Conservation (phyloP, 1,139 yeast species). For the Yamadazyma aaseri region DNA sequence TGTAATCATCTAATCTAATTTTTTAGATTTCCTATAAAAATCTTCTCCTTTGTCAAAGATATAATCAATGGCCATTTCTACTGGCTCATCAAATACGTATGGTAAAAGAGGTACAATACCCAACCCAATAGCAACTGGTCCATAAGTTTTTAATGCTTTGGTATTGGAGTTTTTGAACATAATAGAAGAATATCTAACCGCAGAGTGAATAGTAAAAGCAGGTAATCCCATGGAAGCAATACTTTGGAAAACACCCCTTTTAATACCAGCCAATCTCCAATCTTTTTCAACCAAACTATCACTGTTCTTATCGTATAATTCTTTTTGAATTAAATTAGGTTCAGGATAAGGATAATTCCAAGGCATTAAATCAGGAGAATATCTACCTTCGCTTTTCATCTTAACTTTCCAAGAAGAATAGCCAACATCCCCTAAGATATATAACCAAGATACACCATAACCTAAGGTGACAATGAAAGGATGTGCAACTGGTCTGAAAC, state of each 20-base stretch:
- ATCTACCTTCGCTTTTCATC: constrained; percentile 65
- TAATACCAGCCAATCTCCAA: constrained; percentile 64
- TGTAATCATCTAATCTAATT: constrained; percentile 3
- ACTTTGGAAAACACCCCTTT: constrained; percentile 76
- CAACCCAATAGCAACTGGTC: constrained; percentile 77
- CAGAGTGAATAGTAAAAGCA: constrained; percentile 79
- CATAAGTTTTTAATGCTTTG: constrained; percentile 52
- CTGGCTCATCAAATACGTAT: constrained; percentile 79
- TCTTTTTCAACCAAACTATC: constrained; percentile 45
- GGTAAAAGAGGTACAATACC: constrained; percentile 80
- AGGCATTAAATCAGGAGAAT: constrained; percentile 61
- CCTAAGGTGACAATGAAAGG: constrained; percentile 63
- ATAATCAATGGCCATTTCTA: constrained; percentile 66
- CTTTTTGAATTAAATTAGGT: constrained; percentile 40
- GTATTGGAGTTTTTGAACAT: constrained; percentile 48
- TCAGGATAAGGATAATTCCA: constrained; percentile 58
- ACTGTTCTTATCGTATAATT: constrained; percentile 24
- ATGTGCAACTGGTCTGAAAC: constrained; percentile 84
- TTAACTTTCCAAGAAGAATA: constrained; percentile 76
- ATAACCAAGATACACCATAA: constrained; percentile 76
- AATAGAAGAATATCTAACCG: constrained; percentile 68
- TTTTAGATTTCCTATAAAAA: constrained; percentile 18
- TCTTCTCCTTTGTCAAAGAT: constrained; percentile 60
- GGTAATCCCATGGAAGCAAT: constrained; percentile 87
- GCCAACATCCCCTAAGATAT: constrained; percentile 75